phyloP scores from a whole-genome alignment of 169 alveolate genomes.

The Plasmodium vivax region DNA sequence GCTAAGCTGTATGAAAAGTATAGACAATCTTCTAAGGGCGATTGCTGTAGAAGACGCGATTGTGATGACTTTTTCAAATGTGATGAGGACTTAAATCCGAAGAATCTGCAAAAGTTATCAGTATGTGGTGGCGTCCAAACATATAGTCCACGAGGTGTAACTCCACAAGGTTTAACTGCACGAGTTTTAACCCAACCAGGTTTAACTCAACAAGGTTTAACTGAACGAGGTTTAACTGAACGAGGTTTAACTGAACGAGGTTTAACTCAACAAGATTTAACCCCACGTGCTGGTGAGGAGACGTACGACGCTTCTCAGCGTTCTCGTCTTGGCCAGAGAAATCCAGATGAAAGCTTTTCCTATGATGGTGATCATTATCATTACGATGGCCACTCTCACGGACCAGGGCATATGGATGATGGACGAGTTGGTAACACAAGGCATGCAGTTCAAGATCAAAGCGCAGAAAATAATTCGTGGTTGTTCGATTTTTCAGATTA shows the following conservation, averaged over 20 bases:
- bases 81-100: neutral
- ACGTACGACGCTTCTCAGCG: neutral
- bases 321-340: neutral
- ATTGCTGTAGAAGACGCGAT: neutral
- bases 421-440: neutral
- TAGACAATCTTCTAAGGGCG: neutral
- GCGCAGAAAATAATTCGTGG: neutral
- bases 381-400: neutral
- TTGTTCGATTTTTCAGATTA: neutral
- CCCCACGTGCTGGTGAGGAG: neutral
- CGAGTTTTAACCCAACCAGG: too few species aligned
- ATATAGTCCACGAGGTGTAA: neutral
- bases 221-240: too few species aligned
- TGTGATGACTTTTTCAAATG: neutral
- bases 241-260: too few species aligned
- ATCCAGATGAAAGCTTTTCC: neutral
- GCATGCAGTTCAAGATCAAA: neutral
- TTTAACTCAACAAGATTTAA: too few species aligned
- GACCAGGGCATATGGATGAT: neutral
- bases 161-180: too few species aligned
- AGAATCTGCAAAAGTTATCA: neutral
- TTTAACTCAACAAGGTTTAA: too few species aligned
- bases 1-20: neutral
- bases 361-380: neutral
- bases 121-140: neutral